Evolutionary conservation across 2,329 filamentous ascomycete species (phyloP), one percentile per base, ranked within the genome.

Genomic region (Sphaerulina musiva): DNA sequence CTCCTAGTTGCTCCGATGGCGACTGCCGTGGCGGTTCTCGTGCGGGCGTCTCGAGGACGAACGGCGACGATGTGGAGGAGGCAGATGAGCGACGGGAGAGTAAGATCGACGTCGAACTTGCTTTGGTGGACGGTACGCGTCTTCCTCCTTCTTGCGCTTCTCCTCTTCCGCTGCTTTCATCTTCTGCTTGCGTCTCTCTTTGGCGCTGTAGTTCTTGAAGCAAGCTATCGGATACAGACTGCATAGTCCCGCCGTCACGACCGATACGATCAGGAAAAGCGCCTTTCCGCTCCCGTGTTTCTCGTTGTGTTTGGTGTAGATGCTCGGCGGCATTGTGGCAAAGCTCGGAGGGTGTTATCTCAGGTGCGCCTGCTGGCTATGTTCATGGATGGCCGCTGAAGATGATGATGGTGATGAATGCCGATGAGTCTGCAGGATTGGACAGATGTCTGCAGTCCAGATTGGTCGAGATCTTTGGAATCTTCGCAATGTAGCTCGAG

Each of bases 171-270:
- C 57, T 23, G 62, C 56, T 29, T 61, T 58, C 36, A 48, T 39
- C 41, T 62, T 62, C 46, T 62, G 29, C 49, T 66, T 66, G 11
- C 54, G 51, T 46, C 59, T 63, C 57, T 67, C 62, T 46, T 67
- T 68, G 56, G 56, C 59, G 58, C 65, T 68, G 65, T 65, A 65
- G 48, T 65, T 65, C 62, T 69, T 64, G 64, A 69, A 70, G 54
- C 68, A 69, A 50, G 62, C 62, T 44, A 67, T 41, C 11, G 68
- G 68, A 51, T 68, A 67, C 43, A 68, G 44, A 57, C 67, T 69
- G 66, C 69, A 71, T 60, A 67, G 44, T 59, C 62, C 66, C 20
- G 68, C 68, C 26, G 64, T 55, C n/a, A 54, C 58, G 3, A 70
- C 46, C 3, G 66, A 60, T 12, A 60, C 62, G 32, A 58, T 47